Evolutionary conservation across 1,139 yeast species (phyloP).

Genomic region (Zygoascus sp.): DNA sequence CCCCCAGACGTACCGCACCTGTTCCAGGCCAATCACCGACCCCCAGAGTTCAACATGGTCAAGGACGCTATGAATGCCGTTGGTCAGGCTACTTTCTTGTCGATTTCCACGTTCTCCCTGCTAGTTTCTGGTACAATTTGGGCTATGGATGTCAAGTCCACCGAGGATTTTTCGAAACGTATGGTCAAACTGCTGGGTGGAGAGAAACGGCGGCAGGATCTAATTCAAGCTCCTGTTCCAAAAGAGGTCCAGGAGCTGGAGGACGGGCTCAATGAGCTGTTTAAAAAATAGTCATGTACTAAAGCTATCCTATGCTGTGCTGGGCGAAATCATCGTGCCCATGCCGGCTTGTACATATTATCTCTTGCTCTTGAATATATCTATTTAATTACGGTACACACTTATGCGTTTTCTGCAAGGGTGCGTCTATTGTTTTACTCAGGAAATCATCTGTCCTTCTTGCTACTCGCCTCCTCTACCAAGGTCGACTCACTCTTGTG

Average conservation of each 20-base stretch:
- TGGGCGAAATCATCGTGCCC: too few relatives aligned
- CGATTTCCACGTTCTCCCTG: slow-evolving; percentile 71
- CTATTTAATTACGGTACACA: background rate
- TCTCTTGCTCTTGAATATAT: background rate
- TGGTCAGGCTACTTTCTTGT: slow-evolving; percentile 70
- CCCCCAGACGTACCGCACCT: slow-evolving; percentile 58
- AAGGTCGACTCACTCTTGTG: too few relatives aligned
- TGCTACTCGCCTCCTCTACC: background rate
- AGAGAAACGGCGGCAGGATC: slow-evolving; percentile 41
- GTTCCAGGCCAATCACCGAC: slow-evolving; percentile 82
- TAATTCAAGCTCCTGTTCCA: slow-evolving; percentile 54
- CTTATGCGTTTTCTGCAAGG: too few relatives aligned
- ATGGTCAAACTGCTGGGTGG: slow-evolving; percentile 71
- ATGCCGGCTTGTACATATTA: background rate
- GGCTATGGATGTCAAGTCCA: slow-evolving; percentile 65
- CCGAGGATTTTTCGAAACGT: slow-evolving; percentile 66
- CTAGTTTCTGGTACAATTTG: slow-evolving; percentile 71
- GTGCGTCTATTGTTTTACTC: too few relatives aligned
- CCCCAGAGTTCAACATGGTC: slow-evolving; percentile 75
- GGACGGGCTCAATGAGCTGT: slow-evolving; percentile 37
- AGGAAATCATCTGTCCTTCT: background rate
- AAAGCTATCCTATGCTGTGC: too few relatives aligned
- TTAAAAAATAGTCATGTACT: slow-evolving; percentile 16
- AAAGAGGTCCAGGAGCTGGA: slow-evolving; percentile 59
- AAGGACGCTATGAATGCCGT: slow-evolving; percentile 87